Base-by-base conservation (phyloP, 2,329 filamentous ascomycete genomes). In the Allantophomopsis lycopodina region DNA sequence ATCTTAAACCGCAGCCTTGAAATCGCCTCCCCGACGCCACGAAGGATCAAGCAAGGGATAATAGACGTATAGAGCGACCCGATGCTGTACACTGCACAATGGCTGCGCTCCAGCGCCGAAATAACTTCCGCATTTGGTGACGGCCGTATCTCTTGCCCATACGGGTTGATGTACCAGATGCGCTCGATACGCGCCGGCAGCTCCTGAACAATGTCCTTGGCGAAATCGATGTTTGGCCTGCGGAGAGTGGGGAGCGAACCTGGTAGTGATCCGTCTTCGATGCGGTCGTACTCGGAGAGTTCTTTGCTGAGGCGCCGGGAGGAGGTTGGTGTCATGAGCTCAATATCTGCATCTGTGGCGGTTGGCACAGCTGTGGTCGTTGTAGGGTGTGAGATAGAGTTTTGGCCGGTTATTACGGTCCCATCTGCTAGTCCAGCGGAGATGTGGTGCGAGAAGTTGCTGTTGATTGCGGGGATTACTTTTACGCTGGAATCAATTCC, bases 151-250 rank as follows among this genome's bases (percentile, higher is more conserved):
- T 95, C 88, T 55, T 95, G 86, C n/a, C 89, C 89, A 57, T 95
- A 96, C 0, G 89, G 89, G 54, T 95, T 96, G 63, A 96, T 96
- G 63, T 96, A 96, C 86, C 87, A 96, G 23, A 96, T 70, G 2
- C 88, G 66, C 40, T 79, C 68, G 49, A 96, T 94, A 20, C 84
- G 71, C 0, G 81, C 71, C 0, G 84, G 73, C 1, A 96, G 66
- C 40, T 89, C 83, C 44, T 83, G 76, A 46, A 86, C 79, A 32
- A 74, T 67, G 2, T 52, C 66, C 61, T 96, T 96, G 53, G 73
- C 81, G 56, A 94, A 93, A 4, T 69, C 66, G 44, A 95, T 87
- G 46, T 93, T 84, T 38, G 82, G 84, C 42, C 82, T 78, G 6
- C 88, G 72, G 2, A 96, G 67, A 0, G 76, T 82, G 0, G 86